Percentiles rank a stretch among this genome's conserved stretches.
Conservation (phyloP, 148 eudicot genomes). For the Tetragonia tetragonoides region DNA sequence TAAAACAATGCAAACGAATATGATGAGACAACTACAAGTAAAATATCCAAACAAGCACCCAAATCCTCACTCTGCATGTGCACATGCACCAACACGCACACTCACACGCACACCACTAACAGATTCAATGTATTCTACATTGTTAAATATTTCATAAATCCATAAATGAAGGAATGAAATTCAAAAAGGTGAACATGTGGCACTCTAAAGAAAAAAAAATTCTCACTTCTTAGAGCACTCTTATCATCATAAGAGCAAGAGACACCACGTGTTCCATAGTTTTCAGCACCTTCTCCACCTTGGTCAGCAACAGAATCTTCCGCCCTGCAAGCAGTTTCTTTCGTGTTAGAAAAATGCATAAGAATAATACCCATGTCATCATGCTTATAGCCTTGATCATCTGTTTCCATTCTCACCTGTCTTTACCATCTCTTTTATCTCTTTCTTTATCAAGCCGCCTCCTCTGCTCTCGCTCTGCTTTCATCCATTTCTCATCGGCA, state of each 20-base stretch:
- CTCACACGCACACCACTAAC: background rate
- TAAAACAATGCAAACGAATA: no score
- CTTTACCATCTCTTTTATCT: conserved; percentile 56
- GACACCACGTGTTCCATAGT: conserved; percentile 23
- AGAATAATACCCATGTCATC: conserved; percentile 37
- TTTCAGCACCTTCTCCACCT: conserved; percentile 35
- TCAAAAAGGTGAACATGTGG: background rate
- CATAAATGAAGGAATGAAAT: background rate
- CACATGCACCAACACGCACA: background rate
- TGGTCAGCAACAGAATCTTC: conserved; percentile 41
- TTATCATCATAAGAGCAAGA: conserved; percentile 62
- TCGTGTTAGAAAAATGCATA: conserved; percentile 47
- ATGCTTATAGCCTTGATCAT: conserved; percentile 46
- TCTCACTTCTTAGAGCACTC: conserved; percentile 70
- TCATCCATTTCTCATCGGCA: conserved; percentile 66
- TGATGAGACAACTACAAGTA: no score
- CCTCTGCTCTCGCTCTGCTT: conserved; percentile 66
- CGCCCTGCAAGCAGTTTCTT: conserved; percentile 52
- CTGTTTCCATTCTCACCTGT: conserved; percentile 34
- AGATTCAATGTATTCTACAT: background rate
- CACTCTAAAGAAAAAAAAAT: conserved; percentile 5
- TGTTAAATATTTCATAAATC: background rate
- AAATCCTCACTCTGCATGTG: background rate
- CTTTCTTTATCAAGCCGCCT: conserved; percentile 69
- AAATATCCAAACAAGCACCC: background rate